Evolutionary conservation across 108 stramenopile species (phyloP).

Genomic region (Nannochloropsis salina): DNA sequence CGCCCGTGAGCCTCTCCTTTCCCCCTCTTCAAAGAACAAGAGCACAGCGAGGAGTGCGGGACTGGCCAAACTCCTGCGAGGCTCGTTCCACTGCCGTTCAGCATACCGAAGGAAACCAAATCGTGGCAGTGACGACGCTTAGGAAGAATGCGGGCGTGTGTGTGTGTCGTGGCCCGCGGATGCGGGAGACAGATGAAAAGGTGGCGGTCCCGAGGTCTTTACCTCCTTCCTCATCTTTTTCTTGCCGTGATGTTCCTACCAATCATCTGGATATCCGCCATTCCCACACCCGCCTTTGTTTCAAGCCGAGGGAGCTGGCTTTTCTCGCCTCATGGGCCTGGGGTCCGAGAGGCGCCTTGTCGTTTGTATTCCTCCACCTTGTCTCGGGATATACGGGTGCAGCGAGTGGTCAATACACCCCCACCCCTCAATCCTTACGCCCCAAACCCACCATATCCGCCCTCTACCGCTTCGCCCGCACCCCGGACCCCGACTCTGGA

Average conservation of each 20-base stretch:
- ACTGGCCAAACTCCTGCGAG: no score
- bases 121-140: no score
- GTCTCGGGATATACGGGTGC: not conserved
- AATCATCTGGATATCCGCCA: not conserved
- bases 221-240: conserved; percentile 19
- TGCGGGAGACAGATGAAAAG: not conserved
- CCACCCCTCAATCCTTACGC: not conserved
- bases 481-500: not conserved
- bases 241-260: not conserved
- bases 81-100: no score
- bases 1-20: no score
- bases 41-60: no score
- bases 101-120: no score
- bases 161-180: no score
- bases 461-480: not conserved
- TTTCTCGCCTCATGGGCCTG: no score
- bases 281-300: not conserved
- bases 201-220: not conserved
- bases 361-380: not conserved
- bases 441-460: not conserved
- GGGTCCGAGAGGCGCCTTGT: no score
- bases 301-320: no score
- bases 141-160: no score
- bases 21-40: no score
- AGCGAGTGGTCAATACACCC: not conserved